Evolutionary conservation across 140 eudicot species (phyloP), one percentile per base, ranked within the genome.

Genomic region (Bidens hawaiensis): DNA sequence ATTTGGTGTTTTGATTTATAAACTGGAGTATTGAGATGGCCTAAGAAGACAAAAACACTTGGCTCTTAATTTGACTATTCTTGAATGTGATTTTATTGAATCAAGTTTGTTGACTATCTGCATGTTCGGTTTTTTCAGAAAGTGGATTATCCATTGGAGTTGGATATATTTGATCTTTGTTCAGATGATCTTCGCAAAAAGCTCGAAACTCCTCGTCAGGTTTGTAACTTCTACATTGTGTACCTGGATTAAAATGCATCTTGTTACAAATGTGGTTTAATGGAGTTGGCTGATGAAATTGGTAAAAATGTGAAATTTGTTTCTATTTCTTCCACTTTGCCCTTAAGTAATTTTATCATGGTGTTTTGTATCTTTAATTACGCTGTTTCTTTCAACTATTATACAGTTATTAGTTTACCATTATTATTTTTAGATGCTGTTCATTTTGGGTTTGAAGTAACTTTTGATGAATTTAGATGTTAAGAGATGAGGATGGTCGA

Each of bases 91-190:
- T n/a, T n/a, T n/a, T n/a, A n/a, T n/a, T 56, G 47, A 65, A 42
- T 18, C 6, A 15, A 43, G 1, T 34, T 45, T 65, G 24, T 19
- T 56, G 61, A 53, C 34, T 24, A 49, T 60, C 51, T 24, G 52
- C 38, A 4, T 25, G 43, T 31, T 71, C n/a, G n/a, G n/a, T n/a
- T n/a, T n/a, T n/a, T 69, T 69, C 90, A 93, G 99, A 93, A 93
- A 93, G 99, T 93, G 74, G 96, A 93, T 74, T 93, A 88, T 73
- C 99, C 99, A 13, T 75, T 93, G 82, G 87, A 82, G 79, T 69
- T 93, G 82, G 99, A 93, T 73, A 76, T 88, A 26, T 88, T 75
- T 78, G 99, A 93, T 83, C 76, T 93, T 25, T 93, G 99, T 76
- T 88, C 97, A 23, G 99, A 88, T 26, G 96, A 93, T 41, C 97